These are phyloP conservation scores for Blastocystis hominis DNA, from an alignment of 352 stramenopile species.

Conservation along the genomic window DNA sequence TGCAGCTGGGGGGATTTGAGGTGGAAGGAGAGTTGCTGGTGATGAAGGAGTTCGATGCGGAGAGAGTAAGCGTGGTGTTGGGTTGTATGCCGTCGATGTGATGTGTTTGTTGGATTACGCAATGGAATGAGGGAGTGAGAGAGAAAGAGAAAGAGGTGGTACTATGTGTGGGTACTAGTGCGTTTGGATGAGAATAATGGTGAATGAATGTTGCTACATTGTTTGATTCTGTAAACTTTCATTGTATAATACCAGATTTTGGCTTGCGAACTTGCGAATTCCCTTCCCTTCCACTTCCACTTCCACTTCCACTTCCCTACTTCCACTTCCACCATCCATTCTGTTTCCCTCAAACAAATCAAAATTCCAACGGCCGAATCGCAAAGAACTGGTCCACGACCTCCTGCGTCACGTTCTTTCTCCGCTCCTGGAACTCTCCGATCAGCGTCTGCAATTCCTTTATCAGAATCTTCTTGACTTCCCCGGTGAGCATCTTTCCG, in stretches of 20 bases:
- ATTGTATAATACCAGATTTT: not conserved
- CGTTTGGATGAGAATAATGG: no score
- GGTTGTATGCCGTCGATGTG: not conserved
- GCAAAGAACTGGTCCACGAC: slow-evolving; percentile 91
- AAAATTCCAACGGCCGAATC: slow-evolving; percentile 80
- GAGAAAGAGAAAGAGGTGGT: no score
- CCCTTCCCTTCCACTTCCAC: not conserved
- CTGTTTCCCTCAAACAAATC: not conserved
- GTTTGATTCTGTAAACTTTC: no score
- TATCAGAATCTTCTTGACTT: slow-evolving; percentile 94
- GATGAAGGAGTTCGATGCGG: not conserved
- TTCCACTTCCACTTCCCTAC: not conserved
- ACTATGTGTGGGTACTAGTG: no score
- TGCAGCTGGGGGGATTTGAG: slow-evolving; percentile 37
- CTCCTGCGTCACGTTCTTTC: slow-evolving; percentile 83
- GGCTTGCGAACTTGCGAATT: no score
- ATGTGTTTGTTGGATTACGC: not conserved
- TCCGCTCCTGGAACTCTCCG: slow-evolving; percentile 81
- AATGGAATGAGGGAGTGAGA: no score
- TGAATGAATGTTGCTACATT: no score
- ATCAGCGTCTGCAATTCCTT: slow-evolving; percentile 80
- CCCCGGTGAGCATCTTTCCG: slow-evolving; percentile 82
- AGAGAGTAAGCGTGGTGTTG: not conserved
- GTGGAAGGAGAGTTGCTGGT: not conserved
- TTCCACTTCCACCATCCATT: not conserved